phyloP scores from a whole-genome alignment of 2,329 filamentous ascomycete species.

The Ophiocordyceps polyrhachis-furcata region DNA sequence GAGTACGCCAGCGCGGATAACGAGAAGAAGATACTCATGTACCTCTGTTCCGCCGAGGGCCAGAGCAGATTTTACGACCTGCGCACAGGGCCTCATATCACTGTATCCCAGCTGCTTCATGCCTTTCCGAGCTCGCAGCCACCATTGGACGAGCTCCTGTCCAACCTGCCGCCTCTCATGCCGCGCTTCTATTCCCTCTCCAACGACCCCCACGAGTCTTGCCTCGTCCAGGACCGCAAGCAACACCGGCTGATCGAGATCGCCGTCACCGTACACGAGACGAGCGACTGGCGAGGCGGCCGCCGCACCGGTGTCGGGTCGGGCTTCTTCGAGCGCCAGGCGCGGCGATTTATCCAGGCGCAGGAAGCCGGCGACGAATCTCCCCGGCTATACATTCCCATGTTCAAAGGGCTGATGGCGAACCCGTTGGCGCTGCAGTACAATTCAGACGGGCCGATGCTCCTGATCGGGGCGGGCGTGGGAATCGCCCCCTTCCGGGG shows the following conservation, averaged over 20 bases:
- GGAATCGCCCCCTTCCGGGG: slow-evolving; percentile 95
- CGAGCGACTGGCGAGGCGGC: slow-evolving; percentile 55
- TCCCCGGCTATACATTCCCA: slow-evolving; percentile 60
- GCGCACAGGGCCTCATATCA: slow-evolving; percentile 72
- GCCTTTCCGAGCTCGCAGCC: slow-evolving; percentile 88
- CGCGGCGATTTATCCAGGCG: slow-evolving; percentile 50
- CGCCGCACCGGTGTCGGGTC: slow-evolving; percentile 71
- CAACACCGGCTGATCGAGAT: slow-evolving; percentile 76
- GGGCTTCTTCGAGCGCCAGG: slow-evolving; percentile 81
- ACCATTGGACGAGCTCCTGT: slow-evolving; percentile 64
- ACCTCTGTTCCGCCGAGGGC: slow-evolving; percentile 74
- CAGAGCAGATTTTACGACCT: slow-evolving; percentile 89
- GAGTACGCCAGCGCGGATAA: slow-evolving; percentile 64
- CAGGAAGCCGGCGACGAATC: slow-evolving; percentile 38
- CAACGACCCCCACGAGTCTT: slow-evolving; percentile 75
- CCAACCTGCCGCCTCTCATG: slow-evolving; percentile 74
- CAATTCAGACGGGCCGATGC: slow-evolving; percentile 86
- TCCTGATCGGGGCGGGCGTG: slow-evolving; percentile 89
- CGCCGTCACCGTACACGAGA: slow-evolving; percentile 89
- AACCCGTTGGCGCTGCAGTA: slow-evolving; percentile 90
- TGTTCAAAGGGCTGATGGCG: slow-evolving; percentile 97
- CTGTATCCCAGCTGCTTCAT: slow-evolving; percentile 65
- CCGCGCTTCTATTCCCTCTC: slow-evolving; percentile 96
- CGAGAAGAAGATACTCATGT: slow-evolving; percentile 78
- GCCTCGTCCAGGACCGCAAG: slow-evolving; percentile 46